Evolutionary conservation across 129 eudicot species (phyloP).

Genomic region (Centaurea solstitialis): DNA sequence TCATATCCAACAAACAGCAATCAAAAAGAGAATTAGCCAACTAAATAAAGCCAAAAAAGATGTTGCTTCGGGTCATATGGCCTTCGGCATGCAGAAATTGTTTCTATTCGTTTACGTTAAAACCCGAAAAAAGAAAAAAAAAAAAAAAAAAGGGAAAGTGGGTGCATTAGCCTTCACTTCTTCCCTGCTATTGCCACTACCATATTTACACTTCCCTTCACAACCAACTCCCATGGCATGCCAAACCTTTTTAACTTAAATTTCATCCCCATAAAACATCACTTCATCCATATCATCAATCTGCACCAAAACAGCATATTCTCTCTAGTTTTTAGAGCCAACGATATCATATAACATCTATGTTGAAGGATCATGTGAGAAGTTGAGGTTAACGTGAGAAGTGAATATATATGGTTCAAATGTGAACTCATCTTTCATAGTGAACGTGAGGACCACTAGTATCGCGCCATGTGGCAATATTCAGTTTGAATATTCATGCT

Average conservation of each 20-base stretch:
- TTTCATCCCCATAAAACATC: slow-evolving; percentile 2
- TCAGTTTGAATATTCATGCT: too few species aligned
- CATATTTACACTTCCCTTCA: slow-evolving; percentile 9
- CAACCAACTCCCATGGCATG: not conserved
- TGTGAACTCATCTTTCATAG: too few species aligned
- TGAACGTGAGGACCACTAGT: too few species aligned
- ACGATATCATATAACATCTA: not conserved
- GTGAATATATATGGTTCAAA: not conserved
- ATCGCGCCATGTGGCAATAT: too few species aligned
- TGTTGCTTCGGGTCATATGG: not conserved
- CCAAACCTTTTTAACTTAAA: not conserved
- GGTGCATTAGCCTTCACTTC: not conserved
- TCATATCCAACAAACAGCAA: not conserved
- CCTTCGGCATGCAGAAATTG: not conserved
- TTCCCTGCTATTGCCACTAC: not conserved
- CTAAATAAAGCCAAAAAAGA: not conserved
- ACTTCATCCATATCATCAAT: not conserved
- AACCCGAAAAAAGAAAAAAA: not conserved
- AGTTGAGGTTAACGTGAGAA: too few species aligned
- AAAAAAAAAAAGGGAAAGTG: not conserved
- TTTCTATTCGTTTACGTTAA: not conserved
- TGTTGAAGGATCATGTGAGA: too few species aligned
- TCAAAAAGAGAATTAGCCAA: not conserved
- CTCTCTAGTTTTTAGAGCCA: not conserved
- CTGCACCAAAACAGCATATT: not conserved